phyloP scores from a whole-genome alignment of 164 flowering plant species.

The Annona squamosa region DNA sequence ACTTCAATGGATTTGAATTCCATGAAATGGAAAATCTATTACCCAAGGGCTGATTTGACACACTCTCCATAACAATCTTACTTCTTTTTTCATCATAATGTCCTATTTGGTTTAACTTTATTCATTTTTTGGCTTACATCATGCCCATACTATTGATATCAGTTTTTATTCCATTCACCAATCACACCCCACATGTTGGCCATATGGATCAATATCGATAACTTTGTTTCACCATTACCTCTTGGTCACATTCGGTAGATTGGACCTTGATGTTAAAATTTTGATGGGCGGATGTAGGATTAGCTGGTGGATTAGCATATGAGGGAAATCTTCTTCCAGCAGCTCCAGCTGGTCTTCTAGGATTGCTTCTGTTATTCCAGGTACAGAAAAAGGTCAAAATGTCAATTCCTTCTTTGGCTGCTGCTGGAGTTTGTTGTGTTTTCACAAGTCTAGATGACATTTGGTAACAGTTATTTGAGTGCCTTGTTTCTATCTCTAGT shows the following conservation, averaged over 20 bases:
- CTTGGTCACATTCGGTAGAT: neutral
- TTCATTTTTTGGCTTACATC: too few relatives aligned
- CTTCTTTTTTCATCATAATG: too few relatives aligned
- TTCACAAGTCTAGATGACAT: neutral
- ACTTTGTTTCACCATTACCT: too few relatives aligned
- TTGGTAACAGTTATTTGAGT: neutral
- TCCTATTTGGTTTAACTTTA: too few relatives aligned
- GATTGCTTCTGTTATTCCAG: constrained; percentile 77
- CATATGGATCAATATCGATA: too few relatives aligned
- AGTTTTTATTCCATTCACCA: too few relatives aligned
- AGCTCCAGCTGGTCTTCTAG: constrained; percentile 78
- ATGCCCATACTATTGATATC: too few relatives aligned
- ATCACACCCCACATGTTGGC: too few relatives aligned
- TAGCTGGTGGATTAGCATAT: constrained; percentile 72
- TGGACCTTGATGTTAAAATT: neutral
- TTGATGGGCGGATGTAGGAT: constrained; percentile 40
- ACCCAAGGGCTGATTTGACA: too few relatives aligned
- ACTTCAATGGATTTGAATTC: too few relatives aligned
- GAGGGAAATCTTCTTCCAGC: constrained; percentile 69
- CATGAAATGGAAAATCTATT: too few relatives aligned
- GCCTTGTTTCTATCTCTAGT: neutral
- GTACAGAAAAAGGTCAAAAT: constrained; percentile 24
- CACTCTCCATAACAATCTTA: too few relatives aligned
- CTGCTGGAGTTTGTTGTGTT: neutral
- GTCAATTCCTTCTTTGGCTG: neutral